Percentiles rank a stretch among this genome's conserved stretches.
Conservation (phyloP, 305 asterid genomes). For the Striga hermonthica region DNA sequence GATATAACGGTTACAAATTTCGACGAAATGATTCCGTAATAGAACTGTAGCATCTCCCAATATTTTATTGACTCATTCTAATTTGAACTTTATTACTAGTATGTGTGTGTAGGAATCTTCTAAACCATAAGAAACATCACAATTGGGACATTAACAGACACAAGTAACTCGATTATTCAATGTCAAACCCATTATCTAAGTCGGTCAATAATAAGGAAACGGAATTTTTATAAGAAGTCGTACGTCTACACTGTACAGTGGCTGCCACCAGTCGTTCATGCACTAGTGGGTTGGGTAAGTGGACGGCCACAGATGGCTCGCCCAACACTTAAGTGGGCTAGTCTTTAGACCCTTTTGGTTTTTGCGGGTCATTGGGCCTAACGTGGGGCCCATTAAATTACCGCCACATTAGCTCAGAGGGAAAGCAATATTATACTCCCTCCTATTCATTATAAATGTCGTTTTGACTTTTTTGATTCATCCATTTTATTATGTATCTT, state of each 20-base stretch:
- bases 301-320: not conserved
- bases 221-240: conserved; percentile 1
- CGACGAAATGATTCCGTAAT: not conserved
- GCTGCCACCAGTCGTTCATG: not conserved
- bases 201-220: not conserved
- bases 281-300: not conserved
- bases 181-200: not conserved
- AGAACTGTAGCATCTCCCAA: not conserved
- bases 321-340: not conserved
- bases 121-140: not conserved
- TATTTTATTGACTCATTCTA: not conserved
- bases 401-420: no score
- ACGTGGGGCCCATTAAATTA: not conserved
- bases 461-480: no score
- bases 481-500: no score
- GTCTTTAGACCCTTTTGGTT: conserved; percentile 1
- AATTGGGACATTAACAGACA: no score
- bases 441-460: no score
- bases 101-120: not conserved
- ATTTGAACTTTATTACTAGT: not conserved
- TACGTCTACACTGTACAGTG: not conserved
- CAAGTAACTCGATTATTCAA: no score
- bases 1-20: no score
- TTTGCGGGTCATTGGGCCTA: not conserved
- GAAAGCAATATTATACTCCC: no score